Percentiles rank a stretch among this genome's conserved stretches.
phyloP scores from a whole-genome alignment of 768 basidiomycete species.

The Candolleomyces eurysporus region DNA sequence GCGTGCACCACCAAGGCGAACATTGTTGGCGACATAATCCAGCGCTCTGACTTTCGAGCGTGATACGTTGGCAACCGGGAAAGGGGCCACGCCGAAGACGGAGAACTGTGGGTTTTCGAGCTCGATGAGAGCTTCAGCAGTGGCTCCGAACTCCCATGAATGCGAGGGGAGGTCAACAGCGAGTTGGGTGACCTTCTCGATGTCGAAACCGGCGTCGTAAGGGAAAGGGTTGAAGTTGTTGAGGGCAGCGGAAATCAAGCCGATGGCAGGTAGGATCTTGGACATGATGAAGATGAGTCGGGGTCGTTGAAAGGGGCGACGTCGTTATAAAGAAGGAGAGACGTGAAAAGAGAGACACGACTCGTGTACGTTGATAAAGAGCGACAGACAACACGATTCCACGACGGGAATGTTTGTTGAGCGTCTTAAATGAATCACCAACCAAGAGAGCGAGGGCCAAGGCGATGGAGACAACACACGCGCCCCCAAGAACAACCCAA shows the following conservation, averaged over 20 bases:
- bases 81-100: conserved; percentile 36
- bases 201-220: conserved; percentile 37
- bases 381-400: no score
- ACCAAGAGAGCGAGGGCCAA: no score
- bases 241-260: conserved; percentile 1
- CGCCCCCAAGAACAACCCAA: no score
- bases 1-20: conserved; percentile 29
- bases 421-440: no score
- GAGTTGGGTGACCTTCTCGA: conserved; percentile 27
- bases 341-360: no score
- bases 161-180: conserved; percentile 36
- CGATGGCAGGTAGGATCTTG: conserved; percentile 1
- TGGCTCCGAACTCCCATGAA: conserved; percentile 49
- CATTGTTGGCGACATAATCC: conserved; percentile 37
- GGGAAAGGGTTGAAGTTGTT: conserved; percentile 17
- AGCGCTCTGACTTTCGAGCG: conserved; percentile 29
- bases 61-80: conserved; percentile 15
- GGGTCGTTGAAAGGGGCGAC: no score
- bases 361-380: no score
- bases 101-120: conserved; percentile 37
- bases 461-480: no score
- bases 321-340: no score
- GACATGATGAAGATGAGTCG: background rate
- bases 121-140: conserved; percentile 41
- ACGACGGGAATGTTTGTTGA: no score